phyloP scores from a whole-genome alignment of 805 yeast species.

The Candida nemodendra region DNA sequence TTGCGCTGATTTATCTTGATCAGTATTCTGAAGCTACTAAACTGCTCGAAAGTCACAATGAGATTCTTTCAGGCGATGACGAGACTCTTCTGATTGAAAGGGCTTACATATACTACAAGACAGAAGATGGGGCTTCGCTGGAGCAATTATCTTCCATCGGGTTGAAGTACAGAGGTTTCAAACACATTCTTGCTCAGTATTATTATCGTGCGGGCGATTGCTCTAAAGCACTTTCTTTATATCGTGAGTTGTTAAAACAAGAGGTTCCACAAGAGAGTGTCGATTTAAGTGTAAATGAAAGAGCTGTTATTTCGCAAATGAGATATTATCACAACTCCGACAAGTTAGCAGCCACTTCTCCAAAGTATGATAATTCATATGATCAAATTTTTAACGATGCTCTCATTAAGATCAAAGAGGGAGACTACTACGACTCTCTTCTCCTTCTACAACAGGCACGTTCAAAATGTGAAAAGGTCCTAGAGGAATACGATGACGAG shows the following conservation, averaged over 20 bases:
- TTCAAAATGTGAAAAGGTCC: constrained; percentile 37
- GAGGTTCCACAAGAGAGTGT: constrained; percentile 40
- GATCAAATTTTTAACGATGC: constrained; percentile 64
- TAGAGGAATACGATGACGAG: constrained; percentile 40
- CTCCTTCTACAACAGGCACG: constrained; percentile 46
- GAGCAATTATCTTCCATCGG: constrained; percentile 18
- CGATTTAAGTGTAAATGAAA: constrained; percentile 63
- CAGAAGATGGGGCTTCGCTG: constrained; percentile 33
- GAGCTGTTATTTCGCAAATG: constrained; percentile 61
- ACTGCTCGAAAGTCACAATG: constrained; percentile 34
- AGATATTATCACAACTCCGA: constrained; percentile 12
- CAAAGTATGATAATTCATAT: constrained; percentile 35
- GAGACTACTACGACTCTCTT: constrained; percentile 41
- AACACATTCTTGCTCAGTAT: constrained; percentile 53
- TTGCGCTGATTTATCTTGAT: constrained; percentile 61
- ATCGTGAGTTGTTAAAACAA: constrained; percentile 37
- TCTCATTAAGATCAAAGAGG: constrained; percentile 43
- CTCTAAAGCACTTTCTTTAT: constrained; percentile 44
- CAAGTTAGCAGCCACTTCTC: constrained; percentile 11
- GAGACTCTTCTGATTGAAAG: constrained; percentile 46
- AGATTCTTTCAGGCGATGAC: constrained; percentile 14
- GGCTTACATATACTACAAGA: constrained; percentile 60
- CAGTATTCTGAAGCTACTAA: constrained; percentile 48
- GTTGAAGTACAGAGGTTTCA: constrained; percentile 36
- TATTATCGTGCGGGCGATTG: constrained; percentile 48